Base-by-base conservation (phyloP, 116 monocot species). In the Posidonia oceanica region DNA sequence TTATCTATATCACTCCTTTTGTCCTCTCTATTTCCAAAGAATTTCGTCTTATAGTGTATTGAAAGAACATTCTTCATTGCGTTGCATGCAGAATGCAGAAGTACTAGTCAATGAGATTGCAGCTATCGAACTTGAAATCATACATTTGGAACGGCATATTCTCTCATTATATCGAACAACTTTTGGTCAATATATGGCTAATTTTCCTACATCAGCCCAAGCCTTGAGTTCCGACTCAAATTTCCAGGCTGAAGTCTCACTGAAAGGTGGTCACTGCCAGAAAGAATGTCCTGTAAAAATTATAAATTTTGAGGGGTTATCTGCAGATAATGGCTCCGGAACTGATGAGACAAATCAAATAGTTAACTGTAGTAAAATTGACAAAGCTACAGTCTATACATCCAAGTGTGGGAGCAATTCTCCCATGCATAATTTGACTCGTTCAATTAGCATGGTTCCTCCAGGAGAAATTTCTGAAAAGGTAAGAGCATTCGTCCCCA, bases 61-160 rank as follows among this genome's bases (percentile, higher is more conserved):
- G 29, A 29, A 29, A 29, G 29, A 29, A 29, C 29, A 29, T 29
- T 29, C 1, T 29, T 15, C 13, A 17, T 37, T 54, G 23, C 7
- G 5, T 3, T 68, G 51, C 14, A 16, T 68, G 41, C 71, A 77
- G 77, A 66, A 58, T 44, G 67, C 65, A 57, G 60, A 15, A 72
- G 71, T 71, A 72, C 36, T 77, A 15, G 57, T 77, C 3, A 71
- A 60, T 42, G 77, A 77, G 48, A 77, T 77, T 39, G 54, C 72
- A 58, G 44, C 65, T 36, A 64, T 71, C 14, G 77, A 77, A 58
- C 14, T 59, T 51, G 71, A 71, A 53, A 71, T 77, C 65, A 54
- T 71, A 67, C 64, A 66, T 66, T 59, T 77, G 36, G 77, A 77
- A 17, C 39, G 48, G n/a, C 59, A 66, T n/a, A 65, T 77, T 66